phyloP scores from a whole-genome alignment of 257 asterid genomes.

The Mentha longifolia region DNA sequence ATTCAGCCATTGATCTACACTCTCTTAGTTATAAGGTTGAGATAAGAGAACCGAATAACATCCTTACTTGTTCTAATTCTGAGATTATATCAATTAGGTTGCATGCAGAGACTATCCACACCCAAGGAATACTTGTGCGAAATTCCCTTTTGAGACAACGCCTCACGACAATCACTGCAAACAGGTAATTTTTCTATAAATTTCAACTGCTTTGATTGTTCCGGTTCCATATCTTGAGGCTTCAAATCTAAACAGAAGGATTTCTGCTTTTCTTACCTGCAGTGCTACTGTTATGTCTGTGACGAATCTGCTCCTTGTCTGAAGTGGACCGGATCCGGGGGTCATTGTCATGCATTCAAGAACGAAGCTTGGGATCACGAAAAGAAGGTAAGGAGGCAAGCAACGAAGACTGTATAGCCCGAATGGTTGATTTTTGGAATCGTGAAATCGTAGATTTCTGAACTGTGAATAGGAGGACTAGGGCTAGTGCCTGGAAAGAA shows the following conservation, averaged over 20 bases:
- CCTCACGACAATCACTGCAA: constrained; percentile 58
- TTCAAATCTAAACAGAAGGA: not conserved
- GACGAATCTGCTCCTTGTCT: constrained; percentile 82
- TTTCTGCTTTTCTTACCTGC: constrained; percentile 20
- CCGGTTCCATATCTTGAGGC: not conserved
- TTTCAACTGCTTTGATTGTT: not conserved
- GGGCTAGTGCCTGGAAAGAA: too few relatives aligned
- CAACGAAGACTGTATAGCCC: not conserved
- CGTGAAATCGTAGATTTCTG: not conserved
- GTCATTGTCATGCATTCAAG: constrained; percentile 78
- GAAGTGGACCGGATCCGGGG: constrained; percentile 55
- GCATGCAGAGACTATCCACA: constrained; percentile 94
- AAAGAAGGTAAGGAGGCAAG: constrained; percentile 31
- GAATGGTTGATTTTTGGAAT: not conserved
- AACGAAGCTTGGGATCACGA: constrained; percentile 54
- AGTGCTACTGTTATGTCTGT: constrained; percentile 88
- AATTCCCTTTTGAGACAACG: constrained; percentile 58
- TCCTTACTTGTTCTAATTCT: not conserved
- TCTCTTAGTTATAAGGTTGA: not conserved
- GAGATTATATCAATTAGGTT: constrained; percentile 43
- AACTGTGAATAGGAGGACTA: not conserved
- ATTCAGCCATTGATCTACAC: not conserved
- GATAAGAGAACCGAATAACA: not conserved
- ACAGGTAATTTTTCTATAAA: constrained; percentile 41
- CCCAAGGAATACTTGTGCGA: constrained; percentile 64